Percentiles rank a stretch among this genome's conserved stretches.
Conservation (phyloP, 2,329 filamentous ascomycete species). For the Cylindrodendrum hubeiense region DNA sequence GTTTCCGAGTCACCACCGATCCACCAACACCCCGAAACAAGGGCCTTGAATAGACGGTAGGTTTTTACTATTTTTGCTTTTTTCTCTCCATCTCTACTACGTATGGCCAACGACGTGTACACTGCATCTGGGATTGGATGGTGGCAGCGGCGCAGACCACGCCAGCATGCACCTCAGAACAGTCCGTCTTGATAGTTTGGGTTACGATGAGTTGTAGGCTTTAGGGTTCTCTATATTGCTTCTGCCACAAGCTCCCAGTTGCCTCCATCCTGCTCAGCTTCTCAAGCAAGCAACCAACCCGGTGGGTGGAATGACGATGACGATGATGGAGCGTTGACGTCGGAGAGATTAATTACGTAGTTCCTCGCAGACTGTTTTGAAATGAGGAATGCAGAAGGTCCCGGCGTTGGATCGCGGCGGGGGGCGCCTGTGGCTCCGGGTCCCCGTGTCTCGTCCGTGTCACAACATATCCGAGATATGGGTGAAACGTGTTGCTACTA, state of each 20-base stretch:
- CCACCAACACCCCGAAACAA: conserved; percentile 17
- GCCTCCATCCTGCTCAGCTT: conserved; percentile 23
- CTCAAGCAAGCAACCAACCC: conserved; percentile 11
- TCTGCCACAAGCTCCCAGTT: neutral
- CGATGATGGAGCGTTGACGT: conserved; percentile 12
- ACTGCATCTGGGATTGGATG: conserved; percentile 33
- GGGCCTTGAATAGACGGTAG: neutral
- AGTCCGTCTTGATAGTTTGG: neutral
- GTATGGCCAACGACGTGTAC: conserved; percentile 17
- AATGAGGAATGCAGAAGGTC: conserved; percentile 24
- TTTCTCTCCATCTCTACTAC: conserved; percentile 17
- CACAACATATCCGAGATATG: neutral
- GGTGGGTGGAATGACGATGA: conserved; percentile 26
- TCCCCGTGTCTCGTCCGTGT: conserved; percentile 23
- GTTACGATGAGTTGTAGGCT: conserved; percentile 1
- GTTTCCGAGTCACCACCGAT: conserved; percentile 14
- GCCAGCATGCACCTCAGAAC: conserved; percentile 33
- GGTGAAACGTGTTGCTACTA: conserved; percentile 3
- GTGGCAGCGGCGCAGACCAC: conserved; percentile 1
- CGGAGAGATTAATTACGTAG: conserved; percentile 38
- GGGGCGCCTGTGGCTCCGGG: conserved; percentile 31
- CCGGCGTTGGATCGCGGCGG: neutral
- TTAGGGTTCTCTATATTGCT: conserved; percentile 14
- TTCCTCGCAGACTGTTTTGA: conserved; percentile 1
- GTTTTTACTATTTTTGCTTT: conserved; percentile 21